Base-by-base conservation (phyloP, 495 filamentous ascomycete genomes). In the Acidiella bohemica region DNA sequence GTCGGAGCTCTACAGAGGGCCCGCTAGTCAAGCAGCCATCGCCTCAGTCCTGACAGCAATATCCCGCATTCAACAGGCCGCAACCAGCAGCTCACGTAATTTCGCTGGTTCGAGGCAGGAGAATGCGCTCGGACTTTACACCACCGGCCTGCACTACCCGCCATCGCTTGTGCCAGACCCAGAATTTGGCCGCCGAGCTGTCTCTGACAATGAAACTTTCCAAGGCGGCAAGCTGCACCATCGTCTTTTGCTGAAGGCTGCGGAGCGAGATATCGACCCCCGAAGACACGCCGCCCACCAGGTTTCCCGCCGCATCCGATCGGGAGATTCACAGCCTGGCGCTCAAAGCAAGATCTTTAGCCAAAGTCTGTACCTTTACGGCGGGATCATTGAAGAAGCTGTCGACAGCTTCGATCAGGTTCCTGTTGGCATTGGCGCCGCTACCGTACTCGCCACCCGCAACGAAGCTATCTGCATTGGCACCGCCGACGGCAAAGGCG, bases 271-370 rank as follows among this genome's bases (percentile, higher is more conserved):
- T 9, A 32, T 46, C 19, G 22, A 46, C 26, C 10, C 25, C 0
- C 21, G 17, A 7, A 20, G 23, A 16, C 42, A 46, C 17, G 39
- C 35, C 3, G 35, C 42, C 1, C 34, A 16, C 13, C 42, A 46
- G 21, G 23, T 46, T 10, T 46, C 42, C 3, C 34, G 42, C 18
- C 25, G 42, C 10, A 46, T 46, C 16, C 42, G 42, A n/a, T 39
- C 22, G 9, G 36, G 12, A 23, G 42, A 46, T 20, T 46, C 42
- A 5, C 42, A 46, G 24, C 42, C 42, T 3, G 42, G 42, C 13
- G 42, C 39, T 12, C 25, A 39, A 10, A 46, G 28, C 26, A n/a
- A 19, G 13, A n/a, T 39, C 14, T 39, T 39, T 20, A 36, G 35
- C 7, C 18, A 3, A 13, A 27, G 19, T 19, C 28, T 46, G 11